Conservation (phyloP, 805 yeast genomes). For the Cyberlindnera maclurae region DNA sequence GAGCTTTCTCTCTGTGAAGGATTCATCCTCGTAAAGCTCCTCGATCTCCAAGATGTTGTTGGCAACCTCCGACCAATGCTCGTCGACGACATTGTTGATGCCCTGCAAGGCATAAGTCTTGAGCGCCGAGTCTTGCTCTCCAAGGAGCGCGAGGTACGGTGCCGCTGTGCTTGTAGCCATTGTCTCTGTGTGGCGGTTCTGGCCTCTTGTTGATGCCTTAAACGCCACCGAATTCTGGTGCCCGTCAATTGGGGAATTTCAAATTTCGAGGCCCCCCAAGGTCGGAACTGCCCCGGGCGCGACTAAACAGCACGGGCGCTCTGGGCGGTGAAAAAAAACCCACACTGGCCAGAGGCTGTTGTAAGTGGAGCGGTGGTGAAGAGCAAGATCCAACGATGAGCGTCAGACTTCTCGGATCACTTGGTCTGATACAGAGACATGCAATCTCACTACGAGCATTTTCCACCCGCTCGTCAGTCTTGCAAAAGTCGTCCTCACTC, state of each 20-base stretch:
- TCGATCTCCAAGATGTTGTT: conserved; percentile 84
- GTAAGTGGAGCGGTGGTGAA: no score
- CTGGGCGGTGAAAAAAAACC: no score
- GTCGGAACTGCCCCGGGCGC: no score
- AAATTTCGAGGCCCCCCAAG: no score
- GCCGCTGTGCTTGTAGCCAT: conserved; percentile 54
- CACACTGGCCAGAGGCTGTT: no score
- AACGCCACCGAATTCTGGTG: not conserved
- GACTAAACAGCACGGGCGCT: no score
- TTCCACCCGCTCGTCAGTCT: not conserved
- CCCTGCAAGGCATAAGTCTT: conserved; percentile 82
- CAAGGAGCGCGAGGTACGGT: conserved; percentile 82
- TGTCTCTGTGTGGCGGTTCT: not conserved
- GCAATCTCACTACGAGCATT: not conserved
- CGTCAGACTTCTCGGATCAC: not conserved
- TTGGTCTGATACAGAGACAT: not conserved
- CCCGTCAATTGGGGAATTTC: no score
- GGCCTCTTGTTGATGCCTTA: not conserved
- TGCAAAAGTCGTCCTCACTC: conserved; percentile 9
- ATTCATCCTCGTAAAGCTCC: conserved; percentile 79
- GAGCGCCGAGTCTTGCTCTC: conserved; percentile 70
- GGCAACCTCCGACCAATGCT: conserved; percentile 96
- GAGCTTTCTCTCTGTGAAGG: conserved; percentile 66
- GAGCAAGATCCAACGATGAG: not conserved
- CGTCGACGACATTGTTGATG: conserved; percentile 76